These are phyloP conservation scores for Cyberlindnera petersonii DNA, from an alignment of 805 yeast genomes.

Conservation along the genomic window DNA sequence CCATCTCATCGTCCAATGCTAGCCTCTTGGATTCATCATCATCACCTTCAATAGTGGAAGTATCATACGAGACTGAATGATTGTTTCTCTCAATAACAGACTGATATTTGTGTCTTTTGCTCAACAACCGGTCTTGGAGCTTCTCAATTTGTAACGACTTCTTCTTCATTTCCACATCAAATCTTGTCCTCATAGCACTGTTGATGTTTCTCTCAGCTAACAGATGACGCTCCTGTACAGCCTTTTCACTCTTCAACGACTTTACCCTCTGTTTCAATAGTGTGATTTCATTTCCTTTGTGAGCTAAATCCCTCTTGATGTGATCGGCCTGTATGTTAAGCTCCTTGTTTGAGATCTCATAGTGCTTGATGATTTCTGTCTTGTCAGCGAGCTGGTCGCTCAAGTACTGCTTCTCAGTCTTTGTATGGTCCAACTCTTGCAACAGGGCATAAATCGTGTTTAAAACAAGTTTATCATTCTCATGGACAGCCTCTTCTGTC, in stretches of 20 bases:
- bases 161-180: constrained; percentile 23
- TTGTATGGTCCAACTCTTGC: constrained; percentile 13
- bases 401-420: constrained; percentile 9
- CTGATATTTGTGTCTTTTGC: constrained; percentile 11
- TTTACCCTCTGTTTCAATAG: constrained; percentile 1
- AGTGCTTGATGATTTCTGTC: constrained; percentile 13
- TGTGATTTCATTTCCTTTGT: constrained; percentile 4
- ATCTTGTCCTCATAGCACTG: constrained; percentile 15
- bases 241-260: constrained; percentile 1
- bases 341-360: constrained; percentile 9
- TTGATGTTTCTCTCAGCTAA: constrained; percentile 10
- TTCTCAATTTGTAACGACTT: constrained; percentile 16
- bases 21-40: background rate
- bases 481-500: constrained; percentile 2
- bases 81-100: constrained; percentile 8
- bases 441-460: constrained; percentile 19
- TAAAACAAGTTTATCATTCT: constrained; percentile 11
- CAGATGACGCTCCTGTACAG: constrained; percentile 7
- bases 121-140: constrained; percentile 18
- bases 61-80: background rate
- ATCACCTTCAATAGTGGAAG: background rate
- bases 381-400: constrained; percentile 12
- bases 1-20: constrained; percentile 21
- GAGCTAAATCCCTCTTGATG: background rate
- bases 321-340: background rate